Conservation (phyloP, 2,329 filamentous ascomycete genomes). For the Monosporascus cannonballus region DNA sequence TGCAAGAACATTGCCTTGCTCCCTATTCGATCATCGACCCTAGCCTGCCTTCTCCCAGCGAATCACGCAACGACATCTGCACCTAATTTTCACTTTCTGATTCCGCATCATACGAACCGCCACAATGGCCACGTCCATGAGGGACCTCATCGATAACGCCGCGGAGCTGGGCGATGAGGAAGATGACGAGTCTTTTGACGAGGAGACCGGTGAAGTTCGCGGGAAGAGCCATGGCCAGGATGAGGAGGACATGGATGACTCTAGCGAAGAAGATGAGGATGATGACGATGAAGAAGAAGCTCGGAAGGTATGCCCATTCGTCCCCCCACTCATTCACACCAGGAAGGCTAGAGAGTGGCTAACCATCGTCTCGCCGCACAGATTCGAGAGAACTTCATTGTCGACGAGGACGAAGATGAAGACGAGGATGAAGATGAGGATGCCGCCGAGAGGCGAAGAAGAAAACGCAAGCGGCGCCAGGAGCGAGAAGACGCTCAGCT, state of each 20-base stretch:
- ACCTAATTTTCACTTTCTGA: neutral
- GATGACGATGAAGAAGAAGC: slow-evolving; percentile 87
- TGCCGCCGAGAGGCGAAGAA: slow-evolving; percentile 54
- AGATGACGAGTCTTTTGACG: slow-evolving; percentile 77
- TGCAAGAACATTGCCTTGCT: no score
- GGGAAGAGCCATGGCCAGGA: slow-evolving; percentile 36
- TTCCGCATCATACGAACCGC: slow-evolving; percentile 8
- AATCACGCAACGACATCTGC: no score
- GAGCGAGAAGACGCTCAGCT: slow-evolving; percentile 83
- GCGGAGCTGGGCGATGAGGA: slow-evolving; percentile 83
- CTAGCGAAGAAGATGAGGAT: slow-evolving; percentile 86
- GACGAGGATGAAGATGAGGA: slow-evolving; percentile 63
- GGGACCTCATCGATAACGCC: slow-evolving; percentile 75
- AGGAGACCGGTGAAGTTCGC: slow-evolving; percentile 60
- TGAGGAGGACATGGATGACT: slow-evolving; percentile 62
- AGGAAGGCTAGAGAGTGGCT: slow-evolving; percentile 1
- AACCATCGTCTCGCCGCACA: slow-evolving; percentile 30
- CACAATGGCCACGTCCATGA: slow-evolving; percentile 59
- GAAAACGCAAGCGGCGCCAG: slow-evolving; percentile 66
- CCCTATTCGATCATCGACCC: neutral
- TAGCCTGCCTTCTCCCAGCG: no score
- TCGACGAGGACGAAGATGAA: slow-evolving; percentile 82
- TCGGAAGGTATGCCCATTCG: slow-evolving; percentile 53
- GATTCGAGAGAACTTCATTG: slow-evolving; percentile 93
- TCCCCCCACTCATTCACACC: neutral